Evolutionary conservation across 352 stramenopile species (phyloP).

Genomic region (Globisporangium paddicum): DNA sequence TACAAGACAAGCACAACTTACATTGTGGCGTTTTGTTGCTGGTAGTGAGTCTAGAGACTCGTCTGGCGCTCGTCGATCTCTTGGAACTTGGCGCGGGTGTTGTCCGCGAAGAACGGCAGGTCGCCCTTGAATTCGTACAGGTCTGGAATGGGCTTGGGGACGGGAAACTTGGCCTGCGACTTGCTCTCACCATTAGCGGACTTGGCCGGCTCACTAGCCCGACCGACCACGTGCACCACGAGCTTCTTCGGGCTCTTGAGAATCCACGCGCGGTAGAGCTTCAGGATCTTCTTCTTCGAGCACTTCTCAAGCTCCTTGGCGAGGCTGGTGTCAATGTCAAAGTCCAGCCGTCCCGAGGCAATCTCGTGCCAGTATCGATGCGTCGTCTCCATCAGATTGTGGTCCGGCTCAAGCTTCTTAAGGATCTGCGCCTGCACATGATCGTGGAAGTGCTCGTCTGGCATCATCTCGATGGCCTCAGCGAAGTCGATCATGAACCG

Average conservation of each 20-base stretch:
- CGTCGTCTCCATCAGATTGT: slow-evolving; percentile 74
- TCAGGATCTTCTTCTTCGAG: slow-evolving; percentile 60
- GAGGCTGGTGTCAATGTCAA: slow-evolving; percentile 68
- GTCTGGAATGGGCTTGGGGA: slow-evolving; percentile 41
- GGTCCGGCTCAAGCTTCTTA: slow-evolving; percentile 75
- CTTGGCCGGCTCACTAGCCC: slow-evolving; percentile 34
- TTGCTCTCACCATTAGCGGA: slow-evolving; percentile 30
- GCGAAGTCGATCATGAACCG: slow-evolving; percentile 78
- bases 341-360: slow-evolving; percentile 57
- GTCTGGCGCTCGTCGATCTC: slow-evolving; percentile 5
- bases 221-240: slow-evolving; percentile 58
- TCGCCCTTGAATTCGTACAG: slow-evolving; percentile 63
- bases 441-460: slow-evolving; percentile 67
- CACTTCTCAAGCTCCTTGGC: slow-evolving; percentile 63
- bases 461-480: slow-evolving; percentile 65
- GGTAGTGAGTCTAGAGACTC: slow-evolving; percentile 9
- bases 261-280: slow-evolving; percentile 61
- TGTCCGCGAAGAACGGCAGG: slow-evolving; percentile 47
- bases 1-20: neutral
- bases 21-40: neutral
- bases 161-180: neutral
- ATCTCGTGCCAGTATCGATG: slow-evolving; percentile 83
- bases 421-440: slow-evolving; percentile 77
- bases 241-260: slow-evolving; percentile 63
- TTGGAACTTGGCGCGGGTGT: slow-evolving; percentile 22